Evolutionary conservation across 2,329 filamentous ascomycete genomes (phyloP).

Genomic region (Delphinella strobiligena): DNA sequence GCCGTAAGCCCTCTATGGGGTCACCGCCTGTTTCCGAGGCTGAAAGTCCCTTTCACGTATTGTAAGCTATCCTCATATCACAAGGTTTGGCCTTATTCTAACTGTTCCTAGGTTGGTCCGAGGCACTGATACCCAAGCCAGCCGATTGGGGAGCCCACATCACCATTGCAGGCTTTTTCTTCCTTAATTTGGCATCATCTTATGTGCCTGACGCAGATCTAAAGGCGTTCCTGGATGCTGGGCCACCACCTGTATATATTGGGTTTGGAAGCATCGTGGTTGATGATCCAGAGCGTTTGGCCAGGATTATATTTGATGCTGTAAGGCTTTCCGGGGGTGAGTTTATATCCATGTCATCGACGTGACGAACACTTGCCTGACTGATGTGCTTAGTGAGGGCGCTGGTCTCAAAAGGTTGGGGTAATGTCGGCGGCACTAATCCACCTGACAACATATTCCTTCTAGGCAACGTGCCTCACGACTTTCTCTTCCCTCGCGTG

Average conservation of each 20-base stretch:
- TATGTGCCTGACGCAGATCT: conserved; percentile 7
- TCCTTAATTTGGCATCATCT: conserved; percentile 3
- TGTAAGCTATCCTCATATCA: conserved; percentile 63
- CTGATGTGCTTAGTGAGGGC: conserved; percentile 17
- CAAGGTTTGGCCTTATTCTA: neutral
- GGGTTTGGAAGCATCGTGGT: conserved; percentile 16
- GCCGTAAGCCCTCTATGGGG: conserved; percentile 3
- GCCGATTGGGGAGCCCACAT: conserved; percentile 30
- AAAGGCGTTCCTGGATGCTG: conserved; percentile 8
- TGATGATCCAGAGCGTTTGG: conserved; percentile 23
- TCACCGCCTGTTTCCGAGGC: neutral
- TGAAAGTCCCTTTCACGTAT: conserved; percentile 11
- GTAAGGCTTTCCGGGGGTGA: conserved; percentile 17
- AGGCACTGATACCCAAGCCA: conserved; percentile 31
- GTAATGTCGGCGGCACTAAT: conserved; percentile 21
- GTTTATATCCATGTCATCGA: neutral
- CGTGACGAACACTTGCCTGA: neutral
- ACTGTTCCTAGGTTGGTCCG: conserved; percentile 32
- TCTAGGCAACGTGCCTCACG: conserved; percentile 17
- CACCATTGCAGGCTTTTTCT: conserved; percentile 26
- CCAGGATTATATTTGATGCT: conserved; percentile 23
- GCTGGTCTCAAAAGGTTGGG: conserved; percentile 26
- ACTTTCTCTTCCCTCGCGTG: conserved; percentile 25
- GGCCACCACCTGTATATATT: conserved; percentile 10
- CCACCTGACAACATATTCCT: conserved; percentile 22